phyloP scores from a whole-genome alignment of 169 alveolate genomes.

The Eimeria praecox region DNA sequence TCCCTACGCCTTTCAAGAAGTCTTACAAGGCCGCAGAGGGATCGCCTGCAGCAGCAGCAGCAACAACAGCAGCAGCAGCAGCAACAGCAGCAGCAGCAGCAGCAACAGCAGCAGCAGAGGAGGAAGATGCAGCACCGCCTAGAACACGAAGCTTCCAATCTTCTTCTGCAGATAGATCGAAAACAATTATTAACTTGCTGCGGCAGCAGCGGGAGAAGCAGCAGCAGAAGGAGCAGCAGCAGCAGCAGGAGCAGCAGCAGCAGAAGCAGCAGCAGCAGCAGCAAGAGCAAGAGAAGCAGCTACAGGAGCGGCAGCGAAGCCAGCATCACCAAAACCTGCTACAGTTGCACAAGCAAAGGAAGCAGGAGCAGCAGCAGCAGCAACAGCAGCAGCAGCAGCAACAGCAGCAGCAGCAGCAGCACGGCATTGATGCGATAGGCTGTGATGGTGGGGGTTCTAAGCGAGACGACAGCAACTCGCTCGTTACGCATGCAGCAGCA shows the following conservation, averaged over 20 bases:
- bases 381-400: constrained; percentile 56
- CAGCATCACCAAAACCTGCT: constrained; percentile 20
- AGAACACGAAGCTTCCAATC: constrained; percentile 7
- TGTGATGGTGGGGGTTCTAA: background rate
- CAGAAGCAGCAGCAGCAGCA: constrained; percentile 17
- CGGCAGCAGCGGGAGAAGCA: constrained; percentile 27
- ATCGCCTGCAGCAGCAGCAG: constrained; percentile 13
- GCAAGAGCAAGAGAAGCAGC: background rate
- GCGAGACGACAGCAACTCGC: background rate
- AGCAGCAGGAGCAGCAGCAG: background rate
- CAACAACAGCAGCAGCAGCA: constrained; percentile 25
- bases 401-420: constrained; percentile 39
- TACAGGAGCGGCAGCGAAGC: constrained; percentile 16
- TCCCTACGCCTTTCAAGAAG: background rate
- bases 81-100: constrained; percentile 45
- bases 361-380: background rate
- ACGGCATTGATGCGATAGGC: background rate
- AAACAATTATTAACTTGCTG: constrained; percentile 13
- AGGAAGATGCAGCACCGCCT: background rate
- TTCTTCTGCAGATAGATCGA: background rate
- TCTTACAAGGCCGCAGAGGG: background rate
- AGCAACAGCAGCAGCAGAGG: constrained; percentile 7
- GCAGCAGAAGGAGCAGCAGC: background rate
- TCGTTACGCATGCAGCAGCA: background rate
- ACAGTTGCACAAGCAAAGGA: background rate